Conservation (phyloP, 2,329 filamentous ascomycete species). For the Berkeleyomyces rouxiae region DNA sequence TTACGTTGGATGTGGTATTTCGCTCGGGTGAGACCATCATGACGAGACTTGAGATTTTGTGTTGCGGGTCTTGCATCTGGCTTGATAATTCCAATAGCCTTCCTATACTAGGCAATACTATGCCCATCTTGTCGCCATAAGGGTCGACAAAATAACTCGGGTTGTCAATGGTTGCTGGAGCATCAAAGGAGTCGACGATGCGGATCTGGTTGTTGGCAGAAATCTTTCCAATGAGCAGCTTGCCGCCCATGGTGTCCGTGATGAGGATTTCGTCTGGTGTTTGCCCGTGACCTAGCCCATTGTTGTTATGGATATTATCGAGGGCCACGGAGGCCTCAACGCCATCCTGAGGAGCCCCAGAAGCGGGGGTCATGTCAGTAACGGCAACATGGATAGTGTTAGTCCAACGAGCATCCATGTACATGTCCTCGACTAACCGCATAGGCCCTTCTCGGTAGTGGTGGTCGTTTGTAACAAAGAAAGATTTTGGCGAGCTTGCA, state of each 20-base stretch:
- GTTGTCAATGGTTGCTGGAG: conserved; percentile 33
- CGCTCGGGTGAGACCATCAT: conserved; percentile 13
- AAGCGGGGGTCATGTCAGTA: conserved; percentile 2
- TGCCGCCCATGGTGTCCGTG: conserved; percentile 27
- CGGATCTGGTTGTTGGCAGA: conserved; percentile 14
- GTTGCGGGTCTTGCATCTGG: conserved; percentile 19
- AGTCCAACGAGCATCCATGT: conserved; percentile 29
- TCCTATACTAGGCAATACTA: conserved; percentile 32
- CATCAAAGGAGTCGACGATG: conserved; percentile 3
- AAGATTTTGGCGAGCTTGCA: conserved; percentile 27
- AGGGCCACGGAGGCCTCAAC: conserved; percentile 29
- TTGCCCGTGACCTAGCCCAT: conserved; percentile 36
- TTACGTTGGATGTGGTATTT: conserved; percentile 4
- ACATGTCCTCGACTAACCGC: conserved; percentile 31
- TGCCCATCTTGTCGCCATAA: conserved; percentile 36
- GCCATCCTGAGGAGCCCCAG: conserved; percentile 19
- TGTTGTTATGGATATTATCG: conserved; percentile 33
- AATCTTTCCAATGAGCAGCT: conserved; percentile 22
- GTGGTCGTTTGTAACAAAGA: conserved; percentile 47
- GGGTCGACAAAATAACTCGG: conserved; percentile 40
- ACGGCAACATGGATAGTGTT: conserved; percentile 25
- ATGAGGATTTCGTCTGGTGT: conserved; percentile 27
- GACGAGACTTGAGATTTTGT: conserved; percentile 5
- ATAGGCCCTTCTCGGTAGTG: conserved; percentile 30
- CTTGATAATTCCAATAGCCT: conserved; percentile 24